Base-by-base conservation (phyloP, 2,329 filamentous ascomycete genomes). In the Alternaria burnsii region DNA sequence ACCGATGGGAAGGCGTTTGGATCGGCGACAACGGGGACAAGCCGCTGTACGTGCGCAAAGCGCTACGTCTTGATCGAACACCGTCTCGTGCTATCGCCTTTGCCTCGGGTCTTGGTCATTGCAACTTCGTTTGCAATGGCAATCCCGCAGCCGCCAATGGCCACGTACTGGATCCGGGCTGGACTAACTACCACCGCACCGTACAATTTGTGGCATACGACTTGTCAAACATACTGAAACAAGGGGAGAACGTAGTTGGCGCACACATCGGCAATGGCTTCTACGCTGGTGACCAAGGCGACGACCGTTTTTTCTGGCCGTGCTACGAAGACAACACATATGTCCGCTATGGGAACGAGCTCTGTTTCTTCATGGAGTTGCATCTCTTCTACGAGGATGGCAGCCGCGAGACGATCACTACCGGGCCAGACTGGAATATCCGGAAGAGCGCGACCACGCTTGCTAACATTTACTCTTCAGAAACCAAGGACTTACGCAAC, bases 201-300 rank as follows among this genome's bases (percentile, higher is more conserved):
- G 78, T 81, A 1, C 80, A 82, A 10, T 82, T 79, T 46, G 79
- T 81, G 1, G 78, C 75, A 3, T 82, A 82, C 60, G 81, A 83
- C 56, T 64, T 83, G 6, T 80, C 80, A 5, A 46, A 66, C 3
- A 71, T 74, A 11, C 55, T 82, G 1, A 61, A 30, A 0, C 43
- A 62, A 11, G 77, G 76, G 0, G 70, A 74, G 11, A 80, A 80
- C 38, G 76, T 76, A 1, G 56, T 80, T 9, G 78, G 75, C 5
- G 78, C 77, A 6, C 77, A 80, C 54, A 63, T 82, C 1, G 67
- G 66, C 3, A 82, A 83, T 32, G 81, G 81, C 0, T 83, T 82
- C 65, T 82, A 82, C 42, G 81, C 81, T 8, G 81, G 81, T 3
- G 78, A 80, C 34, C 75, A 80, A 44, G 78, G 78, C 10, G 56